Percentiles rank a stretch among this genome's conserved stretches.
These are phyloP conservation scores for Micractinium conductrix DNA, from an alignment of 139 green algal genomes.

Conservation along the genomic window DNA sequence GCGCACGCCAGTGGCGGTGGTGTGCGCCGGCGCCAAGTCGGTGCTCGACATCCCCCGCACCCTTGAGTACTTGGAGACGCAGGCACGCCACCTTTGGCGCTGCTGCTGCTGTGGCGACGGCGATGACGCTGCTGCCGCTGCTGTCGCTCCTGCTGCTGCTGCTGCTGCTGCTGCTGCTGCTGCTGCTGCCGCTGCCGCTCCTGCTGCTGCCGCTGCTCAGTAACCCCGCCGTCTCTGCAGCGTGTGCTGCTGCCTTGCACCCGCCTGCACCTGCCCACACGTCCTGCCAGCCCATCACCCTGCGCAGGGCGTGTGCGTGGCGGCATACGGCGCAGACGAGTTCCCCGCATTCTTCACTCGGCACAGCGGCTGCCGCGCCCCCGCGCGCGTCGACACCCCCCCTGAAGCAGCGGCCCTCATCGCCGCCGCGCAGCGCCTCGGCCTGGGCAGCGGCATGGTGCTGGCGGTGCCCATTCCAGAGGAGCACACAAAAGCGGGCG, in stretches of 20 bases:
- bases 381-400: constrained; percentile 63
- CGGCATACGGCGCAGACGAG: constrained; percentile 79
- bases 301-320: constrained; percentile 90
- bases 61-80: constrained; percentile 93
- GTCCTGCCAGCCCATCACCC: no score
- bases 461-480: constrained; percentile 86
- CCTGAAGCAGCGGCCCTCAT: constrained; percentile 73
- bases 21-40: constrained; percentile 97
- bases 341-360: constrained; percentile 97
- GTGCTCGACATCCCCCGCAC: constrained; percentile 97
- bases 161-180: no score
- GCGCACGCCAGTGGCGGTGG: constrained; percentile 88
- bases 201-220: no score
- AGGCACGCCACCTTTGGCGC: no score
- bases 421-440: constrained; percentile 42
- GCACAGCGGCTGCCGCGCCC: constrained; percentile 70
- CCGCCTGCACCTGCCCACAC: no score
- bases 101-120: no score
- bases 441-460: constrained; percentile 69
- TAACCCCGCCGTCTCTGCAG: no score
- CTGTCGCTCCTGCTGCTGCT: no score
- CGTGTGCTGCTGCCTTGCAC: no score
- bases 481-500: constrained; percentile 68
- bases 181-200: no score
- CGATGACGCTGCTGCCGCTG: no score